Conservation (phyloP, 164 flowering plant genomes). For the Liriodendron chinense region DNA sequence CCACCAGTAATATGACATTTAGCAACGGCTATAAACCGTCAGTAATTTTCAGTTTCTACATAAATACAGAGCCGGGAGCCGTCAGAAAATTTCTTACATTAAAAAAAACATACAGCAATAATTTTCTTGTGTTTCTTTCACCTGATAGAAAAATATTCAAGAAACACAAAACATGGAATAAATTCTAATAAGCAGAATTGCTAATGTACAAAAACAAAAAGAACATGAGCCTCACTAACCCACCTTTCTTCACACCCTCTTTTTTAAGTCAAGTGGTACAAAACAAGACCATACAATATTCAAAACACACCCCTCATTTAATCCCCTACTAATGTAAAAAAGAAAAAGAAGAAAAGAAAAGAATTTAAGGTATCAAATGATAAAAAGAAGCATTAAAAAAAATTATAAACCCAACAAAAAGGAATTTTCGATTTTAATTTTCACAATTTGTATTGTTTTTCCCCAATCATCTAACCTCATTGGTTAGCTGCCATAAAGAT, state of each 20-base stretch:
- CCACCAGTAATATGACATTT: too few species aligned
- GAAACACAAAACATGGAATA: too few species aligned
- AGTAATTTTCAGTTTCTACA: too few species aligned
- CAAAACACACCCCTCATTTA: too few species aligned
- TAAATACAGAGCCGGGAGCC: too few species aligned
- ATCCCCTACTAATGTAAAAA: neutral
- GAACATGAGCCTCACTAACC: neutral
- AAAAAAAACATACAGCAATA: too few species aligned
- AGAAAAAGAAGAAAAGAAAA: neutral
- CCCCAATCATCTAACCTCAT: slow-evolving; percentile 24
- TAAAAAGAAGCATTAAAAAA: neutral
- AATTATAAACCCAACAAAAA: slow-evolving; percentile 7
- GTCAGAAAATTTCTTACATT: too few species aligned
- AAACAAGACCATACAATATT: neutral
- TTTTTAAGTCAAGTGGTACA: neutral
- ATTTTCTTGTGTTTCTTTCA: too few species aligned
- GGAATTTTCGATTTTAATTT: neutral
- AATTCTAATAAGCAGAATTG: too few species aligned
- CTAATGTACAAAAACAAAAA: too few species aligned
- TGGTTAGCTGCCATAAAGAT: slow-evolving; percentile 40
- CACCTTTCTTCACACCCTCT: neutral
- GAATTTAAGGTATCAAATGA: neutral
- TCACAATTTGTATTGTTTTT: neutral
- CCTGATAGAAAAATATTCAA: too few species aligned
- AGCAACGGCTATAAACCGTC: too few species aligned